Evolutionary conservation across 805 yeast genomes (phyloP).

Genomic region (Grigorovia humatica): DNA sequence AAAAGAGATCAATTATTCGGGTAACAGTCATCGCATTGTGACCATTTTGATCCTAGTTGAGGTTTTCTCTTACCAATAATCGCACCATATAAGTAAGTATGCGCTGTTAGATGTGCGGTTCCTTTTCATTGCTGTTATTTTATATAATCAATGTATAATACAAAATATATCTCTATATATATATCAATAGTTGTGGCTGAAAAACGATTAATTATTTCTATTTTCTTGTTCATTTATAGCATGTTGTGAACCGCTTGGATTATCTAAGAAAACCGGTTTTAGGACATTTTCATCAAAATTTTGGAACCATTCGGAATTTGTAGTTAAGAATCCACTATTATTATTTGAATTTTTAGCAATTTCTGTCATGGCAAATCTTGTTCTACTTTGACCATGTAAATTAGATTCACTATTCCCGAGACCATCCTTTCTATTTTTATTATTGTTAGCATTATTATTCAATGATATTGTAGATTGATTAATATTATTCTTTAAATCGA

Average conservation of each 20-base stretch:
- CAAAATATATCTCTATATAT: background rate
- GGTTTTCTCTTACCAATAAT: background rate
- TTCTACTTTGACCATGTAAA: background rate
- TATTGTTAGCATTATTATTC: background rate
- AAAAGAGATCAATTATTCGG: background rate
- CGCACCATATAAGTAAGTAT: background rate
- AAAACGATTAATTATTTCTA: background rate
- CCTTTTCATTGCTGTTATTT: too few species aligned
- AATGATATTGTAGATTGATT: background rate
- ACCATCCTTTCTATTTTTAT: background rate
- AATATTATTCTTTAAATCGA: conserved; percentile 1
- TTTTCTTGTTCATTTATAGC: background rate
- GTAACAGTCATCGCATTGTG: background rate
- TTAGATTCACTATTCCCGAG: background rate
- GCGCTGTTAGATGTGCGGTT: too few species aligned
- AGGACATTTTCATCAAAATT: conserved; percentile 88
- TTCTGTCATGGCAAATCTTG: background rate
- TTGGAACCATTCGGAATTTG: conserved; percentile 75
- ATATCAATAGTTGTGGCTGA: background rate
- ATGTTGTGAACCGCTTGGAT: background rate
- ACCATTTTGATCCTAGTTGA: background rate
- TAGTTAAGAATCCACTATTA: conserved; percentile 18
- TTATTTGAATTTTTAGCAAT: conserved; percentile 6
- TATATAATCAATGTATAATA: too few species aligned
- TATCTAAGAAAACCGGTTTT: conserved; percentile 82